Evolutionary conservation across 148 eudicot genomes (phyloP), one percentile per base, ranked within the genome.

Genomic region (Persicaria tinctoria): DNA sequence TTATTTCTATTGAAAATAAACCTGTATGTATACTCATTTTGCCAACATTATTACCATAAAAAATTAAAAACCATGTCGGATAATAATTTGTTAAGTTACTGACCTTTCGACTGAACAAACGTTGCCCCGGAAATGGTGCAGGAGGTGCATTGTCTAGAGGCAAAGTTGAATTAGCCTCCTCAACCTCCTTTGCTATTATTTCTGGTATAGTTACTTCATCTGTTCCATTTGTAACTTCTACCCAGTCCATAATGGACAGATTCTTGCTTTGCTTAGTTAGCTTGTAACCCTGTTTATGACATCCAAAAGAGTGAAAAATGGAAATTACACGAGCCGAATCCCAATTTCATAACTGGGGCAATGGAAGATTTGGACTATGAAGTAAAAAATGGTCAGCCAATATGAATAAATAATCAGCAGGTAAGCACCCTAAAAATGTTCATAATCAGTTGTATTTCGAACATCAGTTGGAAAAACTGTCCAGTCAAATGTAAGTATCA

Each of bases 211-310:
- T 83, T 60, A 88, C 89, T 72, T 79, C 88, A 76, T 85, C 83
- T 27, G 79, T 70, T 14, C 83, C 82, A 59, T 90, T 82, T 56
- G 77, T 78, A 72, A 89, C 92, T 85, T 83, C 87, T 75, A 57
- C 84, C 98, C 98, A 93, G 3, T 86, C 87, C 88, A 85, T 84
- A 68, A 75, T 89, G 51, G 72, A 75, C 13, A 89, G 76, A 84
- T 92, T 85, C 77, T 83, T 89, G 32, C 98, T 93, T 76, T 91
- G 98, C 70, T 79, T 86, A 27, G 97, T 89, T 77, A 93, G 79
- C 76, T 84, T 87, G 78, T 87, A 93, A 78, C 98, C 98, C 98
- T 93, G 80, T 46, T 68, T 69, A 32, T 3, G 57, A 53, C 0
- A 0, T 0, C 0, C 11, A 53, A 2, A 53, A 16, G n/a, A 16